Base-by-base conservation (phyloP, 805 yeast species). In the Teunomyces atbi region DNA sequence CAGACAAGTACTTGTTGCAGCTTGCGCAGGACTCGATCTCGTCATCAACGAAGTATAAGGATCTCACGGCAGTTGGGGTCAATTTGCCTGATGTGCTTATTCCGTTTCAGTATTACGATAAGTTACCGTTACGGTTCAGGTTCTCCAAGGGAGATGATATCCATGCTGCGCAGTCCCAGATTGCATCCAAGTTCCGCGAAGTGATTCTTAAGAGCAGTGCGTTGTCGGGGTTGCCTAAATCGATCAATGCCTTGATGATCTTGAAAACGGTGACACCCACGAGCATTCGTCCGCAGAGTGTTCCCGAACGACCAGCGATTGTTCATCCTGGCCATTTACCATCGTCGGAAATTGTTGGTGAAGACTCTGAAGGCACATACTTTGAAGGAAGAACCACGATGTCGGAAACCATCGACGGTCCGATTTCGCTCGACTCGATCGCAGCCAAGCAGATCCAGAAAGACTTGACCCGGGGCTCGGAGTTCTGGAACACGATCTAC, bases 221-320 rank as follows among this genome's bases (percentile, higher is more conserved):
- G 0, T 67, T 91, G 39, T 80, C 83, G 12, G 97, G 97, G 0
- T 71, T 90, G 11, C 97, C 97, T 1, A 84, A 83, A 54, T 79
- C 90, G 1, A 91, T 91, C 62, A 91, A 90, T 62, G 78, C 95
- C 1, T 66, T 91, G 57, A 84, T 79, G 56, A 71, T 74, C 13
- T 69, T 90, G 46, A 80, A 79, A 49, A 76, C 76, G 21, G 81
- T 73, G 1, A 87, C 96, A 0, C 96, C 96, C 5, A 58, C 66
- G 2, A 55, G 55, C 41, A 55, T 68, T 42, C 56, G 56, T 30
- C 64, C 68, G 4, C 30, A 51, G 8, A 16, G 34, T 11, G 50
- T 57, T 40, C 62, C 73, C 0, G 64, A 59, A 35, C 54, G 77
- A 28, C 57, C 61, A 4, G 49, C 58, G 13, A 52, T 59, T 4